Percentiles rank a stretch among this genome's conserved stretches.
These are phyloP conservation scores for Beauveria pseudobassiana DNA, from an alignment of 2,329 filamentous ascomycete species.

Conservation along the genomic window DNA sequence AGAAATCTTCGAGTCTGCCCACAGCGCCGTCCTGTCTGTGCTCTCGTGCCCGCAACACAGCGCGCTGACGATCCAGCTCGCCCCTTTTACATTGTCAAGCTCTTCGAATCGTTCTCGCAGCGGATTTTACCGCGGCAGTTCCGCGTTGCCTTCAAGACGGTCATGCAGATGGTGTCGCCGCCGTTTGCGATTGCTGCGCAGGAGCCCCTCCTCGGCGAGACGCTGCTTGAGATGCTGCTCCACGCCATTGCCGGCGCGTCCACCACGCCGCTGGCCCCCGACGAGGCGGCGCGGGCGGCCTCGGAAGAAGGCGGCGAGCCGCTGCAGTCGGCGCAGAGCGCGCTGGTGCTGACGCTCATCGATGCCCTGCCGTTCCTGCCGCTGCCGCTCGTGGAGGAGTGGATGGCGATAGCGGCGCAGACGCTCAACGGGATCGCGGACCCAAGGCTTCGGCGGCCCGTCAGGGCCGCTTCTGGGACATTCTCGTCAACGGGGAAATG, in stretches of 20 bases:
- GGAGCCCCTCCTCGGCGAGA: constrained; percentile 72
- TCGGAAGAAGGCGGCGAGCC: constrained; percentile 21
- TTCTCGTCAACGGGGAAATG: constrained; percentile 75
- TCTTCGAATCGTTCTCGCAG: constrained; percentile 71
- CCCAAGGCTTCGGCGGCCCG: constrained; percentile 52
- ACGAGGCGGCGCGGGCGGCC: constrained; percentile 26
- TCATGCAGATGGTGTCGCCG: constrained; percentile 74
- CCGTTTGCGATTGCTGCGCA: constrained; percentile 66
- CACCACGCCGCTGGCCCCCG: constrained; percentile 32
- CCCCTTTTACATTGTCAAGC: constrained; percentile 75
- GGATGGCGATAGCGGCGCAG: constrained; percentile 65
- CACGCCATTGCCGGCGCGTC: constrained; percentile 48
- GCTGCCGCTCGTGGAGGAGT: constrained; percentile 65
- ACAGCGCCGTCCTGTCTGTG: constrained; percentile 72
- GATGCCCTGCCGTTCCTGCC: constrained; percentile 72
- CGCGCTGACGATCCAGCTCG: constrained; percentile 58
- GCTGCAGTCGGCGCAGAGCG: constrained; percentile 67
- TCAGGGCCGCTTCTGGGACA: constrained; percentile 71
- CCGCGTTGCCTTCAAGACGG: constrained; percentile 76
- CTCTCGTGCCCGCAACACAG: constrained; percentile 75
- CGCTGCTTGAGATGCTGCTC: constrained; percentile 70
- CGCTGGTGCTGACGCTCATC: constrained; percentile 67
- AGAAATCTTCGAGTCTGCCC: constrained; percentile 80
- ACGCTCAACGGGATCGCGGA: constrained; percentile 59
- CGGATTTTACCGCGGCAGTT: constrained; percentile 81